phyloP scores from a whole-genome alignment of 768 basidiomycete genomes.

The Boletellus sp. region DNA sequence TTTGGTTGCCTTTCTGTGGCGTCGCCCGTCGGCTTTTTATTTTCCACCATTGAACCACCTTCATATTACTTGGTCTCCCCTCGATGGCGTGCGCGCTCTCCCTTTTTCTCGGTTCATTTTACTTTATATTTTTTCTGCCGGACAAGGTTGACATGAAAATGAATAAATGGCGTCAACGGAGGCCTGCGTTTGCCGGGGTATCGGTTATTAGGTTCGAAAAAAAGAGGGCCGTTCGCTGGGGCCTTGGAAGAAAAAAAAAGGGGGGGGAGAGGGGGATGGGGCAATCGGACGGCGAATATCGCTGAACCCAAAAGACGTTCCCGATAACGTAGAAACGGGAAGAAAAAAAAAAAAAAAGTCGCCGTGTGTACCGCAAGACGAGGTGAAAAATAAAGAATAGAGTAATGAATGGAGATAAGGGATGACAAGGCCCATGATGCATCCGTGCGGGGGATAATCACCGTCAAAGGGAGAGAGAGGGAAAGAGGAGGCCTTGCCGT shows the following conservation, averaged over 20 bases:
- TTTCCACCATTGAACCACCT: too few species aligned
- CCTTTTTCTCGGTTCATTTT: not conserved
- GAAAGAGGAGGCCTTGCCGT: too few species aligned
- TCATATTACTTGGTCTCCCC: too few species aligned
- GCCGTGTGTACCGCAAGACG: too few species aligned
- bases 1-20: not conserved
- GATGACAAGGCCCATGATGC: not conserved
- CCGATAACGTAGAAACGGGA: not conserved
- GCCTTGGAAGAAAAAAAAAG: not conserved
- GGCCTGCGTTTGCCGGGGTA: slow-evolving; percentile 4
- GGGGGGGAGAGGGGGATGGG: too few species aligned
- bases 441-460: not conserved
- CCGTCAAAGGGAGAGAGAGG: not conserved
- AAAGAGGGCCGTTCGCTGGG: not conserved
- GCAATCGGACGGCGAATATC: not conserved
- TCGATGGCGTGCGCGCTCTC: not conserved
- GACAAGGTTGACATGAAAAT: slow-evolving; percentile 1
- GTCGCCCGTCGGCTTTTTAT: too few species aligned
- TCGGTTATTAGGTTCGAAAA: slow-evolving; percentile 13
- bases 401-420: too few species aligned
- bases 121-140: not conserved
- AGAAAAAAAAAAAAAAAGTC: too few species aligned
- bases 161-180: not conserved
- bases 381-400: too few species aligned
- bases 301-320: not conserved